Percentiles rank a stretch among this genome's conserved stretches.
These are phyloP conservation scores for Hypoxylon sp. DNA, from an alignment of 2,329 filamentous ascomycete genomes.

Conservation along the genomic window DNA sequence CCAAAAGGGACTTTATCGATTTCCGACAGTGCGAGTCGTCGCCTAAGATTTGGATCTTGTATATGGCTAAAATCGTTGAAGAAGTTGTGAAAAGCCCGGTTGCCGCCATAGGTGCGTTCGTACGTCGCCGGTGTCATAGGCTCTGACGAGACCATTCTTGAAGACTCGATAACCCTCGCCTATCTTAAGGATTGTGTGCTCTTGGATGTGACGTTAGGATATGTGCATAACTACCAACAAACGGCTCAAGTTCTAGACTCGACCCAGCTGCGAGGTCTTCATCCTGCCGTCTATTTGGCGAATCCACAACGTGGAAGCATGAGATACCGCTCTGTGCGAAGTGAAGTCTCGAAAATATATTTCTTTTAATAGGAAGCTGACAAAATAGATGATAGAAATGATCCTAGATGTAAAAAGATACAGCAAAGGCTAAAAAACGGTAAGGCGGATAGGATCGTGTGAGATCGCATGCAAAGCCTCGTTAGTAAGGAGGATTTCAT, in stretches of 20 bases:
- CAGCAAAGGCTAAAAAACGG: neutral
- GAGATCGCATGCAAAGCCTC: constrained; percentile 30
- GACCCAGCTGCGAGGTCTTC: constrained; percentile 20
- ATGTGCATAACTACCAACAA: constrained; percentile 13
- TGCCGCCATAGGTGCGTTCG: constrained; percentile 69
- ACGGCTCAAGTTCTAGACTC: constrained; percentile 10
- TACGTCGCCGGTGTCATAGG: constrained; percentile 54
- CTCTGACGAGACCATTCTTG: constrained; percentile 55
- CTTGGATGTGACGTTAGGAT: constrained; percentile 1
- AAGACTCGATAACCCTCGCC: neutral
- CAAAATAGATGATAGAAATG: constrained; percentile 7
- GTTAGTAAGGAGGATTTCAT: constrained; percentile 30
- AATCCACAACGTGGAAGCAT: constrained; percentile 10
- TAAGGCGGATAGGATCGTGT: constrained; percentile 5
- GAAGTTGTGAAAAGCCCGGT: constrained; percentile 80
- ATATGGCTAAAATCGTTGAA: constrained; percentile 77
- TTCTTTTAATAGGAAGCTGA: neutral
- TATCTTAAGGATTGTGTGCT: constrained; percentile 19
- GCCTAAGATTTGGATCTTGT: constrained; percentile 79
- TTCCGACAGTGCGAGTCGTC: constrained; percentile 80
- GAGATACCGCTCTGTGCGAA: constrained; percentile 3
- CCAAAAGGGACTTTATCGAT: constrained; percentile 84
- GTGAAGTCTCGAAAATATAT: neutral
- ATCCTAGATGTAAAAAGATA: constrained; percentile 1
- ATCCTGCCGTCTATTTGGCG: constrained; percentile 17